Base-by-base conservation (phyloP, 345 rosid species). In the Erysimum cheiranthoides region DNA sequence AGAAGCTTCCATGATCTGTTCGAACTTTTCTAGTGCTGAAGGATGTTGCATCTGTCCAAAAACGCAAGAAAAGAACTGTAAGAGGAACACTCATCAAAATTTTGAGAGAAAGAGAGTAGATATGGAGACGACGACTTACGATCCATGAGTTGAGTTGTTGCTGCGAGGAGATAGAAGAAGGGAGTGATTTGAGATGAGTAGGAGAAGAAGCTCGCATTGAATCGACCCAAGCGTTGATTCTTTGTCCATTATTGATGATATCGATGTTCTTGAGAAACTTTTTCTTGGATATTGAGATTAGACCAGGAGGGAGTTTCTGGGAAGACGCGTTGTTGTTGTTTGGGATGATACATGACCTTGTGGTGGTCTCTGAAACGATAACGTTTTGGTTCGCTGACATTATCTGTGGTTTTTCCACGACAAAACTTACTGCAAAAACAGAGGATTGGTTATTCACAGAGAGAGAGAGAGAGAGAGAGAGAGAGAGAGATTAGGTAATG, bases 131-230 rank as follows among this genome's bases (percentile, higher is more conserved):
- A 57, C 5, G 46, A 68, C 88, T 84, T 73, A 92, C 97, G 53
- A 74, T 85, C 94, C 96, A 90, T 52, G 94, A 84, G 78, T 53
- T 57, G 74, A 68, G 74, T 28, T 56, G 80, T 27, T 78, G 75
- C 27, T 86, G 84, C 1, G 84, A 79, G 7, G 71, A 27, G 57
- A 75, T 68, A 54, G 88, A 80, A 69, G 82, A 82, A 30, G 82
- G 27, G 8, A 68, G 79, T 53, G 94, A 83, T 68, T 79, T 87
- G 66, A 76, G 51, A 73, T 86, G 98, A 74, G 97, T 92, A 25
- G 98, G 98, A 2, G 98, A 94, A n/a, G 97, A 92, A 43, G 92
- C 90, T 71, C 82, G 83, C 96, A 92, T 94, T 32, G 96, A 94
- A 46, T 94, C 95, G 12, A 92, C 90, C 93, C 92, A 90, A 17